Evolutionary conservation across 73 alveolate species (phyloP), one percentile per base, ranked within the genome.

Genomic region (Stentor coeruleus): DNA sequence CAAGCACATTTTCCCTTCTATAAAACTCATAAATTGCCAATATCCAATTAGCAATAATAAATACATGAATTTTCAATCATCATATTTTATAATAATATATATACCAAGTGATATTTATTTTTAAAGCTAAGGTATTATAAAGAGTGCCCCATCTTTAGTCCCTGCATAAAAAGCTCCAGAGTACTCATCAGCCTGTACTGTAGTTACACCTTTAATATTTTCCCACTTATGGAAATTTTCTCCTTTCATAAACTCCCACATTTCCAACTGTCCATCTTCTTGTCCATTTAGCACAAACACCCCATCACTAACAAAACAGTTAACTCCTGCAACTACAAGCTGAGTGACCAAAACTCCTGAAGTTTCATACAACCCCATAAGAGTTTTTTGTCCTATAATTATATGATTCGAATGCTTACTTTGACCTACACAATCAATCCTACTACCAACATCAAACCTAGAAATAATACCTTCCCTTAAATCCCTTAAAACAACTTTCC

Each of bases 391-490:
- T n/a, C 28, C 73, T 57, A 31, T 31, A 57, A 20, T 57, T 57
- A 57, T 57, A 20, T 57, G 73, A 20, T n/a, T 20, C 0, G 15
- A 1, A 57, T n/a, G 15, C 73, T 57, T 31, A 20, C 15, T 0
- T 31, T 20, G 35, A 0, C 73, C 73, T 57, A 57, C 28, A 66
- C 37, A 20, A 66, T 66, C 37, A 11, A 66, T 66, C 33, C 37
- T 37, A 28, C n/a, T 11, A 0, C 33, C 2, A 20, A 31, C 14
- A 20, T 66, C 79, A 20, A 66, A 0, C 39, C n/a, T 31, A 0
- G 26, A 37, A 14, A 66, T 28, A n/a, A 57, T 31, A n/a, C 81
- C 81, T 66, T 66, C 49, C 81, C 81, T 66, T n/a, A 66, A n/a
- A 66, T 66, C 81, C 35, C 49, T 33, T 28, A 66, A 30, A 15